Base-by-base conservation (phyloP, 495 filamentous ascomycete species). In the Aspergillus bertholletiae region DNA sequence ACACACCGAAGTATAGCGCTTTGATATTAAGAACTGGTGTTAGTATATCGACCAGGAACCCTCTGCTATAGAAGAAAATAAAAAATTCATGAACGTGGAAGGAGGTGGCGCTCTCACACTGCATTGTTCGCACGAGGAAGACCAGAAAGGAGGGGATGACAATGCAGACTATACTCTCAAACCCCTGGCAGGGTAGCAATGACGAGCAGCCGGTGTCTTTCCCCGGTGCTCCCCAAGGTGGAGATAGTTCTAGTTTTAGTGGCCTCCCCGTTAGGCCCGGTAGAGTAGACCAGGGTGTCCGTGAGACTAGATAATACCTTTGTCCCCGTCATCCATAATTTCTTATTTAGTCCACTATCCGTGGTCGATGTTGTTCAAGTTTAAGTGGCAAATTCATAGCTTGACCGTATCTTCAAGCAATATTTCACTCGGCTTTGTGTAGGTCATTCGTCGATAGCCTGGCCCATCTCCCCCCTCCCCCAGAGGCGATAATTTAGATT, bases 1-100 rank as follows among this genome's bases (percentile, higher is more conserved):
- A 37, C 34, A 57, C 32, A 26, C n/a, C 32, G 21, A 47, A 44
- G 34, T 57, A 57, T 6, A n/a, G 2, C 13, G 13, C 17, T 37
- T 15, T n/a, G 34, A n/a, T n/a, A 3, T n/a, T n/a, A n/a, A n/a
- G 9, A 15, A 37, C 13, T 15, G 13, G 12, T n/a, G 13, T 5
- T 6, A 43, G 5, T 43, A 17, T 21, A 43, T 22, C 20, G n/a
- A 15, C 1, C 7, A 18, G 7, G 13, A 21, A 43, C n/a, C 17
- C 11, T 21, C 39, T 18, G 2, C 3, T 43, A 6, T 15, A 22
- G 3, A 20, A 7, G 1, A 18, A 11, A 22, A 22, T 8, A 43
- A 22, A 7, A 43, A 43, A 43, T 8, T 22, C 6, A 43, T 1
- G 9, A 22, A 43, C 9, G 39, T 8, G 20, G 20, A 18, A 18